Conservation (phyloP, 106 monocot species). For the Vanilla planifolia region DNA sequence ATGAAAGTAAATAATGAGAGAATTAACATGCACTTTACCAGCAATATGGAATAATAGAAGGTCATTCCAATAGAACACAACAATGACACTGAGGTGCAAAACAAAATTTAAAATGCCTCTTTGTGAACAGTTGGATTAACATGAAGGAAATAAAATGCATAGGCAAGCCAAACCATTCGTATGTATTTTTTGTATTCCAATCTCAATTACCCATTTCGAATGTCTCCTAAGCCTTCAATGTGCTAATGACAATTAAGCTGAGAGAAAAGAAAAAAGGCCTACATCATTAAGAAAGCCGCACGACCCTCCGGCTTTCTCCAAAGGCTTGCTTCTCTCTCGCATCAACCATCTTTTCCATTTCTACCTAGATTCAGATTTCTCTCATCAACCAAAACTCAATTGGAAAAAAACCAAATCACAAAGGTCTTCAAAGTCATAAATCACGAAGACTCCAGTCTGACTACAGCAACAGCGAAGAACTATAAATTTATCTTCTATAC, state of each 20-base stretch:
- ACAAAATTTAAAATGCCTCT: too few species aligned
- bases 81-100: too few species aligned
- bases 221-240: neutral
- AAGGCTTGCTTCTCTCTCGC: slow-evolving; percentile 25
- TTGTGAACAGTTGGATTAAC: too few species aligned
- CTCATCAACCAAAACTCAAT: slow-evolving; percentile 47
- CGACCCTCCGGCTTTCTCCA: slow-evolving; percentile 16
- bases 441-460: neutral
- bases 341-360: slow-evolving; percentile 75
- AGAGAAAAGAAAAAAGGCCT: slow-evolving; percentile 31
- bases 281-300: slow-evolving; percentile 25
- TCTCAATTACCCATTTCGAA: slow-evolving; percentile 5
- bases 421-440: neutral
- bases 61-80: too few species aligned
- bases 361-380: slow-evolving; percentile 63
- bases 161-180: too few species aligned
- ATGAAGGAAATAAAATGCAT: too few species aligned
- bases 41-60: too few species aligned
- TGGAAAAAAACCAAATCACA: slow-evolving; percentile 4
- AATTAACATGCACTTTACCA: too few species aligned
- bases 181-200: neutral
- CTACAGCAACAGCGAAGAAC: neutral
- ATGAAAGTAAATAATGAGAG: too few species aligned
- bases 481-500: neutral
- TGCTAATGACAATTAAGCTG: neutral